Evolutionary conservation across 2,329 filamentous ascomycete genomes (phyloP), one percentile per base, ranked within the genome.

Genomic region (Sclerotinia spermophila): DNA sequence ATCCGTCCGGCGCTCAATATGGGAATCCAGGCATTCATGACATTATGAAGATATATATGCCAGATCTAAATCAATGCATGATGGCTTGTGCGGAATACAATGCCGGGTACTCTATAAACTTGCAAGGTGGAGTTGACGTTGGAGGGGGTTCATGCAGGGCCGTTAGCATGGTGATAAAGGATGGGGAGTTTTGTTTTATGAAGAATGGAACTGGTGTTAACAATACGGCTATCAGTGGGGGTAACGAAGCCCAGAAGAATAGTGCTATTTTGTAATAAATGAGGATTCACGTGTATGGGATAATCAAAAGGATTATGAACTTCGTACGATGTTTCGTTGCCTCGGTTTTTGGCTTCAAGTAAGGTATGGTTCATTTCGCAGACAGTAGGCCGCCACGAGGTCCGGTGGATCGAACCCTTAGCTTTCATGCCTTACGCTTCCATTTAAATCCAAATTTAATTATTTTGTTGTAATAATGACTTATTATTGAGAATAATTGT

Each of bases 201-300:
- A 71, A 71, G 38, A 71, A 71, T 56, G 65, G 64, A n/a, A 68
- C 70, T 15, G 70, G 70, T 40, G 56, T 68, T 27, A 68, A 71
- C 68, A 68, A 64, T 33, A 71, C 65, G 3, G 33, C 35, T 19
- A 56, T 33, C n/a, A 64, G 70, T 55, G 64, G 65, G 19, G 65
- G 65, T 1, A n/a, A 4, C n/a, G 35, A 7, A 24, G 51, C 56
- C 2, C 68, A 58, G 60, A 71, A 64, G 30, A 65, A 71, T 56
- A 71, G 64, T 64, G 70, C 70, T 35, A 48, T 71, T 51, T 68
- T 71, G 65, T 38, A 62, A 56, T 56, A 56, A 56, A 4, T 33
- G 27, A 53, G 17, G 8, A 21, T 7, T 33, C 19, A 33, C 10
- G 3, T 13, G 10, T 21, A 58, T 30, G 33, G 10, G 33, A 3